A percentile compares a stretch with the other conserved stretches of the same genome.
Evolutionary conservation across 2,329 filamentous ascomycete genomes (phyloP).

Genomic region (Bertia moriformis): DNA sequence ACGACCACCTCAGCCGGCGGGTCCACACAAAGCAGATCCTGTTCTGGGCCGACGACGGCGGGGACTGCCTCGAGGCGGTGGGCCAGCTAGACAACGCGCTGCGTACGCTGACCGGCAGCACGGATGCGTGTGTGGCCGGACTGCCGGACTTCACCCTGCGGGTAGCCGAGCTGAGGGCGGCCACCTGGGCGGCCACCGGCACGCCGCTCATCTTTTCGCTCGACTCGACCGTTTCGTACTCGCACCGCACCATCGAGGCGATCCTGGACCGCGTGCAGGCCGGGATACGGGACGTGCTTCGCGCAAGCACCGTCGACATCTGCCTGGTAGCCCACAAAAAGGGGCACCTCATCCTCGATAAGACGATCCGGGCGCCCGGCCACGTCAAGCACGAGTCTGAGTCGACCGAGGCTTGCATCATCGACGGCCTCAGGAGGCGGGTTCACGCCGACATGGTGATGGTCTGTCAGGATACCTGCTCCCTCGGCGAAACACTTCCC

Average conservation of each 20-base stretch:
- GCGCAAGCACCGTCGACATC: constrained; percentile 28
- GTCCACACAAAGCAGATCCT: constrained; percentile 26
- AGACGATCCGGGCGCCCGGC: constrained; percentile 24
- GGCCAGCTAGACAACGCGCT: constrained; percentile 21
- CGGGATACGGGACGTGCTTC: constrained; percentile 30
- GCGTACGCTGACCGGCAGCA: constrained; percentile 18
- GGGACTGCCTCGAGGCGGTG: constrained; percentile 29
- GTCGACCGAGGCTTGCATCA: too few species aligned
- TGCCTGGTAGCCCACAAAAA: constrained; percentile 33
- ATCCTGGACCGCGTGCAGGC: constrained; percentile 34
- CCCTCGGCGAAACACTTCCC: constrained; percentile 18
- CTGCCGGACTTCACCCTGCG: constrained; percentile 32
- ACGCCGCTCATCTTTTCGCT: constrained; percentile 29
- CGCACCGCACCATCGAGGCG: constrained; percentile 28
- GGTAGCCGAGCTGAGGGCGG: constrained; percentile 28
- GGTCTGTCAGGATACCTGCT: constrained; percentile 34
- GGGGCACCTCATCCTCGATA: constrained; percentile 35
- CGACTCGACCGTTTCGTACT: constrained; percentile 23
- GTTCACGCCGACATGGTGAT: constrained; percentile 31
- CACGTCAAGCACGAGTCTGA: constrained; percentile 22
- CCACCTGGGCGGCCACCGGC: constrained; percentile 27
- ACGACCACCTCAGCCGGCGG: constrained; percentile 25
- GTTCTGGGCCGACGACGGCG: constrained; percentile 24
- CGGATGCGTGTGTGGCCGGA: constrained; percentile 22
- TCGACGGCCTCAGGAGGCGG: constrained; percentile 25